Base-by-base conservation (phyloP, 305 asterid species). In the Caryopteris hybrid region DNA sequence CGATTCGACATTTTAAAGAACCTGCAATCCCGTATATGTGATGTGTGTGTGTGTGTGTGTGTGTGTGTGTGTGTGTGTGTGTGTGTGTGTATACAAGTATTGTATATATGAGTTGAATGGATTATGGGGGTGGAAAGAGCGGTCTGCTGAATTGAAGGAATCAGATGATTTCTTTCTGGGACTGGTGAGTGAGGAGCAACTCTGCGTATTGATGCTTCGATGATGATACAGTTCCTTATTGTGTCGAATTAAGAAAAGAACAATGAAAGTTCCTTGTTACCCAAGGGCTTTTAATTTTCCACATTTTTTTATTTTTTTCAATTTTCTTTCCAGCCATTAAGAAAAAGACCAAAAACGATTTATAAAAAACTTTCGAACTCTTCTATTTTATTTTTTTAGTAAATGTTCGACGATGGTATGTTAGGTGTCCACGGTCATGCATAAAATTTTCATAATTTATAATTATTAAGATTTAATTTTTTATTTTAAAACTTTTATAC, bases 1-100 rank as follows among this genome's bases (percentile, higher is more conserved):
- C 93, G 92, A 75, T 74, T 84, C 73, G 96, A 86, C 95, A 84
- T 85, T 21, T 7, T 9, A 36, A 29, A 17, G 16, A 64, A n/a
- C 53, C 39, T 43, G 48, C 18, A 31, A 25, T 6, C 46, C n/a
- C 46, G 4, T 5, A 43, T 43, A 17, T 52, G 52, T 38, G 4
- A 51, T 34, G 9, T 62, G 0, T 14, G 10, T 48, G 16, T 4
- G 17, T 16, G 5, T n/a, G 25, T 16, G 23, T 22, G 14, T 66
- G 0, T 17, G 3, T 68, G 6, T 34, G 1, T 8, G 8, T 6
- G 25, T 16, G 23, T 22, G 25, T 16, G 23, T 22, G 14, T 66
- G 0, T 17, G 3, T 68, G 6, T 34, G 1, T 8, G 8, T 6
- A 27, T 2, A 23, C 21, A 23, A 39, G 39, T 27, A 22, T 31